Evolutionary conservation across 176 grass and related monocot species (phyloP), one percentile per base, ranked within the genome.

Genomic region (Elaeis guineensis): DNA sequence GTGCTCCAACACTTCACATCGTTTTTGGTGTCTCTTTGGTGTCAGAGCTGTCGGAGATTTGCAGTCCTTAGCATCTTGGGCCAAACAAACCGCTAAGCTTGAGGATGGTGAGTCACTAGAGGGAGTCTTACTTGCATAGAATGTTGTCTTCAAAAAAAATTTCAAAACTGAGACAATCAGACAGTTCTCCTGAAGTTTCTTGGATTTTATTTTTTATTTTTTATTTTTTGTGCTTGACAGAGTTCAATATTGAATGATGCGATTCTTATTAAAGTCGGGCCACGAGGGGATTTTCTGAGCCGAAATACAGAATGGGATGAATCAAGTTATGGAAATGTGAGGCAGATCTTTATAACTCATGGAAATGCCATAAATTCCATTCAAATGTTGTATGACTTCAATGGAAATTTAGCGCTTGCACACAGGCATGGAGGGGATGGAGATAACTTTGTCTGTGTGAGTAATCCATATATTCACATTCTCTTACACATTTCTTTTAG

Each of bases 321-420:
- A 24, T 22, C 62, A 11, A 17, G 48, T 48, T 64, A 23, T 15
- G 62, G 62, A 11, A 64, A 24, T 1, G 62, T 64, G 3, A 64
- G 21, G 62, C 48, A 64, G 21, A 64, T 64, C 62, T 21, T 64
- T 2, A 17, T 64, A 44, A 28, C 57, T 17, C 57, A 59, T 26
- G 57, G 57, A 14, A 25, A 18, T 5, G 25, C 57, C 24, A 25
- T 25, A 4, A 51, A 64, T 20, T 51, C 39, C 4, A 23, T 25
- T 3, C 60, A 62, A 49, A 51, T 64, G 12, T 5, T 64, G 19
- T 51, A 63, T 19, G 62, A 64, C n/a, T 8, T 62, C 17, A 21
- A 62, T 4, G 60, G 17, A 9, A 62, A 6, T 5, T 6, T 49
- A 20, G 62, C 48, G 0, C 39, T 51, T 18, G 62, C 62, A 5